phyloP scores from a whole-genome alignment of 2,329 filamentous ascomycete genomes.

The Trichoderma breve region DNA sequence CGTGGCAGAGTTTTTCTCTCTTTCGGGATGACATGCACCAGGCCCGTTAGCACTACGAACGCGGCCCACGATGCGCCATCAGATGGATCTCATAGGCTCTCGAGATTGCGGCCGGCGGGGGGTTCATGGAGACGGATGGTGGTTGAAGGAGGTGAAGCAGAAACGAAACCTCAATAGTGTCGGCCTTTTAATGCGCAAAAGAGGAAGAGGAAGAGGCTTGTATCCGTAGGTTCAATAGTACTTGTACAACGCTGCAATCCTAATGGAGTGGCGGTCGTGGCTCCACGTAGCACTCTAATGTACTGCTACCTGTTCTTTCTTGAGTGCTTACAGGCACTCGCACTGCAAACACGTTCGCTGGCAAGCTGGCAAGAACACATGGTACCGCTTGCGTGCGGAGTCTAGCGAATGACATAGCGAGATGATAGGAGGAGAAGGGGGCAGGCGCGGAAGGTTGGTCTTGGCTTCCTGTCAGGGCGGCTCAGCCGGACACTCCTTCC shows the following conservation, averaged over 20 bases:
- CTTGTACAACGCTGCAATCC: not conserved
- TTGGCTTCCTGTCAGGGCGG: conserved; percentile 20
- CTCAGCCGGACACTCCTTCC: conserved; percentile 16
- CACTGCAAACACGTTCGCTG: not conserved
- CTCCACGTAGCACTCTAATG: not conserved
- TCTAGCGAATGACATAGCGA: not conserved
- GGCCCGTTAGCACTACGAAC: not conserved
- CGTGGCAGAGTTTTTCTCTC: not conserved
- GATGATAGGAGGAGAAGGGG: not conserved
- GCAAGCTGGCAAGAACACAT: conserved; percentile 13
- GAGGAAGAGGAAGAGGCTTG: not conserved
- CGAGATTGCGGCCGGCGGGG: not conserved
- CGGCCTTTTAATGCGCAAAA: not conserved
- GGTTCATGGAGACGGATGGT: not conserved
- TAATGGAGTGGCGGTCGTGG: not conserved
- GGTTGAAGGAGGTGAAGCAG: not conserved
- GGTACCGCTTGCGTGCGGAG: conserved; percentile 9
- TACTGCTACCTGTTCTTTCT: not conserved
- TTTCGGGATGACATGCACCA: not conserved
- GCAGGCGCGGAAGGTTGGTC: not conserved
- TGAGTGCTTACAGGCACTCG: conserved; percentile 1
- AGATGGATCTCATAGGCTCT: not conserved
- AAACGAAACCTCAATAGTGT: not conserved
- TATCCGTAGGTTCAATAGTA: not conserved
- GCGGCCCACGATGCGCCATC: not conserved